These are phyloP conservation scores for Astraeus odoratus DNA, from an alignment of 768 basidiomycete species.

Conservation along the genomic window DNA sequence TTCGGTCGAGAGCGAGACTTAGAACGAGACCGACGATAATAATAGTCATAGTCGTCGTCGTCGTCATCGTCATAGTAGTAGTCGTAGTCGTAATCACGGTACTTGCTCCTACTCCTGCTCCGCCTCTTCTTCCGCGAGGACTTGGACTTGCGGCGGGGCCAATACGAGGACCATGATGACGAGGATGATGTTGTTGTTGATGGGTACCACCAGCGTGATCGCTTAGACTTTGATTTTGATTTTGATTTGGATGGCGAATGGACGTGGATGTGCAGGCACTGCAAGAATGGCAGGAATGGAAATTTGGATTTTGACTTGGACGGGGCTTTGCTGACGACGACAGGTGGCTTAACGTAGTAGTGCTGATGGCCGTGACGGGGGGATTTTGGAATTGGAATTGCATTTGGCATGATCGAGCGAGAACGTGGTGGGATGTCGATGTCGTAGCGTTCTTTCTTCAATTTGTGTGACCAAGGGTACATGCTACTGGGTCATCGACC, in stretches of 20 bases:
- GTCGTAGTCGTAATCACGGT: neutral
- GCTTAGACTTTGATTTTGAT: slow-evolving; percentile 6
- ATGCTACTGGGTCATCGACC: slow-evolving; percentile 3
- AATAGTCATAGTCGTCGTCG: neutral
- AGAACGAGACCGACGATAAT: neutral
- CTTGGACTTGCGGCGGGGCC: neutral
- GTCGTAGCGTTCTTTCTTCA: slow-evolving; percentile 13
- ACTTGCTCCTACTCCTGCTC: neutral
- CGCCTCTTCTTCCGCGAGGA: neutral
- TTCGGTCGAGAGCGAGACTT: neutral
- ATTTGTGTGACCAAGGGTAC: slow-evolving; percentile 22
- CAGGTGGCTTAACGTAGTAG: slow-evolving; percentile 9
- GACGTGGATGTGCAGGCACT: slow-evolving; percentile 21
- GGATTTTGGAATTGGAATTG: slow-evolving; percentile 11
- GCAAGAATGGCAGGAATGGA: slow-evolving; percentile 12
- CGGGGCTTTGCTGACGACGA: slow-evolving; percentile 7
- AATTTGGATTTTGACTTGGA: slow-evolving; percentile 10
- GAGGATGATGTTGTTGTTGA: no score
- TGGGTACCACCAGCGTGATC: slow-evolving; percentile 18
- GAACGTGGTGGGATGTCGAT: slow-evolving; percentile 14
- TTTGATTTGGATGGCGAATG: slow-evolving; percentile 11
- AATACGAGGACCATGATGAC: slow-evolving; percentile 2
- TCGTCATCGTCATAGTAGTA: neutral
- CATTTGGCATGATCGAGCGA: slow-evolving; percentile 9
- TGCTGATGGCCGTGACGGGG: slow-evolving; percentile 12